Evolutionary conservation across 2,329 filamentous ascomycete species (phyloP), one percentile per base, ranked within the genome.

Genomic region (Hypoxylon sp.): DNA sequence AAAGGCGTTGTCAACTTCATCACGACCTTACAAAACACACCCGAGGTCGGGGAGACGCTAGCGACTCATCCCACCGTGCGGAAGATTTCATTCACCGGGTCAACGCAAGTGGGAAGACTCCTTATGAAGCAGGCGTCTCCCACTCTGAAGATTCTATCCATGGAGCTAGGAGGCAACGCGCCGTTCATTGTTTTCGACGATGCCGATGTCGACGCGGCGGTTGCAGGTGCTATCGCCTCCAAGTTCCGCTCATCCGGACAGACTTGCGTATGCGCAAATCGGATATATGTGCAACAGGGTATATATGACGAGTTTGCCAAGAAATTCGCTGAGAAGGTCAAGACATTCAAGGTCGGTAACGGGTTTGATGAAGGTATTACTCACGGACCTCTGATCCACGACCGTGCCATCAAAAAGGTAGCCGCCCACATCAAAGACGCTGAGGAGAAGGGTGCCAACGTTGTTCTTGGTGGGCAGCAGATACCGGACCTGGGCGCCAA

Each of bases 161-260:
- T 97, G 79, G 95, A 98, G 79, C 91, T 98, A 1, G 95, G 95
- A 61, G 96, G 95, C 53, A 98, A 98, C 79, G 93, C 95, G 0
- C 95, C 95, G 1, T 97, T 98, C 79, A 98, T 98, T 73, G 94
- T 98, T 35, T 98, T 98, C 77, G 94, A 98, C 77, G 95, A 98
- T 77, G 93, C 95, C 20, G 93, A 98, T 77, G 83, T 98, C 20
- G 95, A 98, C 66, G 83, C 85, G 3, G 96, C 96, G 2, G 94
- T 98, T 0, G 83, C 89, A 0, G 95, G 95, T 27, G 94, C 94
- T 53, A 88, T 98, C 60, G 84, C 90, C 25, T 95, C 89, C 76
- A 99, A 98, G 81, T 98, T 98, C 89, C 92, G 96, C 61, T 94
- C 91, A 40, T 97, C 93, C 0, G 96, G 96, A 37, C 96, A 99